phyloP scores from a whole-genome alignment of 192 early-diverging fungal species.

The Lobosporangium transversale region DNA sequence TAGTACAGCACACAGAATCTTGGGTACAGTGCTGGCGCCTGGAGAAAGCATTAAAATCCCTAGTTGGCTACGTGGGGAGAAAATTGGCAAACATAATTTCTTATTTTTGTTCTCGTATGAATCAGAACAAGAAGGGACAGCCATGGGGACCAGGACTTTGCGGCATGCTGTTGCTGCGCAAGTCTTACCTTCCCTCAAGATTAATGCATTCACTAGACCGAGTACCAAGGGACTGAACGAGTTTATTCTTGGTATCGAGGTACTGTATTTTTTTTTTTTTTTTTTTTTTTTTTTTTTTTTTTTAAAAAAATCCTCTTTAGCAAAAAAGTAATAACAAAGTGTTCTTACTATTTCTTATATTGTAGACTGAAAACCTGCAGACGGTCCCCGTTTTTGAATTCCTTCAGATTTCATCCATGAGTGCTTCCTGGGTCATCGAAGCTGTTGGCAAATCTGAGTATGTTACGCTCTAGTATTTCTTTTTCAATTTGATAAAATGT shows the following conservation, averaged over 20 bases:
- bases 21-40: slow-evolving; percentile 62
- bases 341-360: slow-evolving; percentile 5
- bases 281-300: no score
- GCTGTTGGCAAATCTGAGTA: slow-evolving; percentile 61
- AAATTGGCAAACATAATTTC: slow-evolving; percentile 86
- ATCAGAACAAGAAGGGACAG: slow-evolving; percentile 73
- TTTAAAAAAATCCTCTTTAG: no score
- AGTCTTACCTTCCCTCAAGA: slow-evolving; percentile 88
- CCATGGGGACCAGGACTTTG: slow-evolving; percentile 72
- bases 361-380: slow-evolving; percentile 81
- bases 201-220: slow-evolving; percentile 94
- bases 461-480: slow-evolving; percentile 5
- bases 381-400: slow-evolving; percentile 67
- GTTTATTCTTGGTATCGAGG: slow-evolving; percentile 93
- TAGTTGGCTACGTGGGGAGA: slow-evolving; percentile 91
- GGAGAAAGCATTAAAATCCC: slow-evolving; percentile 80
- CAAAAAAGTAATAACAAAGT: slow-evolving; percentile 2
- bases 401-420: slow-evolving; percentile 74
- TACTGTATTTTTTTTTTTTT: no score
- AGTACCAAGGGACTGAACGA: slow-evolving; percentile 80
- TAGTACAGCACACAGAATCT: slow-evolving; percentile 20
- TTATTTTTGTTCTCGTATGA: slow-evolving; percentile 85
- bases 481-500: no score
- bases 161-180: slow-evolving; percentile 66
- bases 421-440: slow-evolving; percentile 75